These are phyloP conservation scores for Aspergillus flavus DNA, from an alignment of 2,329 filamentous ascomycete genomes.

Conservation along the genomic window DNA sequence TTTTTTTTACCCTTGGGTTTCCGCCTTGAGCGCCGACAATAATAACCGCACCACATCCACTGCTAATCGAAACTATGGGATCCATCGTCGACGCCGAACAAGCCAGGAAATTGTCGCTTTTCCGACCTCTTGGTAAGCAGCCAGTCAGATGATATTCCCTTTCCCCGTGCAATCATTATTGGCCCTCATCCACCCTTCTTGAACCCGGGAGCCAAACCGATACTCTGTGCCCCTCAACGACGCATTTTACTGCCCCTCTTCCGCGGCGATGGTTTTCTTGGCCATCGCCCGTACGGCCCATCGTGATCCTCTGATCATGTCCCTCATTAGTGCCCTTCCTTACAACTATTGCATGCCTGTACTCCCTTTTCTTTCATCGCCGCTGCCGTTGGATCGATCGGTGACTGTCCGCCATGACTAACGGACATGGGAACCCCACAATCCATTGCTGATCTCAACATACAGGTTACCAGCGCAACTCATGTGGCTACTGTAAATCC, in stretches of 20 bases:
- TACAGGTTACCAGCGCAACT: conserved; percentile 50
- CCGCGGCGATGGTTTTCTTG: conserved; percentile 9
- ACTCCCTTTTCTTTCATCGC: background rate
- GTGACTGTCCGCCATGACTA: conserved; percentile 5
- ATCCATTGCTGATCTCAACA: conserved; percentile 5
- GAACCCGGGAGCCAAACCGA: conserved; percentile 1
- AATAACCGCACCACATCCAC: conserved; percentile 11
- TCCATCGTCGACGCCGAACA: conserved; percentile 40
- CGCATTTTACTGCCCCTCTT: conserved; percentile 14
- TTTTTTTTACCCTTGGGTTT: conserved; percentile 9
- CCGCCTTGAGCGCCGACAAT: conserved; percentile 28
- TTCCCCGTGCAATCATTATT: conserved; percentile 39
- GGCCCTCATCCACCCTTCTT: conserved; percentile 23
- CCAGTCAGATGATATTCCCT: conserved; percentile 35
- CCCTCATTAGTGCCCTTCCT: background rate
- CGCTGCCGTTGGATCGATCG: background rate
- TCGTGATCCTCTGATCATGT: background rate
- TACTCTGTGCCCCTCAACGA: conserved; percentile 15
- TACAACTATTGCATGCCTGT: conserved; percentile 4
- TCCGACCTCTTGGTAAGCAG: conserved; percentile 48
- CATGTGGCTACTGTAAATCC: conserved; percentile 53
- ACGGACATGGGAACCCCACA: background rate
- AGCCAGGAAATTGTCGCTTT: conserved; percentile 46
- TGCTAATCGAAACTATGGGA: conserved; percentile 26
- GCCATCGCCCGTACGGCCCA: background rate